Evolutionary conservation across 495 filamentous ascomycete genomes (phyloP).

Genomic region (Aspergillus indologenus): DNA sequence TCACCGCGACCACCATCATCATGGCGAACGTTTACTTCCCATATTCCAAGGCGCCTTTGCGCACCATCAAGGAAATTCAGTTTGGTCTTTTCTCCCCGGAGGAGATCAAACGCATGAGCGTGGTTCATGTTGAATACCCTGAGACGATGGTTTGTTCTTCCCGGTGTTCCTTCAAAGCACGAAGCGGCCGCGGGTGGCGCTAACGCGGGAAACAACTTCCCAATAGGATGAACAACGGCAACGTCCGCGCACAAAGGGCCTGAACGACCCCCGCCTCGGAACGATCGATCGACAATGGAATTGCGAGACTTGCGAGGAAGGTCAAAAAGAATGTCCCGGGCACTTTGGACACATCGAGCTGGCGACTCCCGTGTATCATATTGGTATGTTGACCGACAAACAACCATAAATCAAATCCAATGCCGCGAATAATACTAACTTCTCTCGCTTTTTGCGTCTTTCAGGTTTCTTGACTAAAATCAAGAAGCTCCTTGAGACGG

Average conservation of each 20-base stretch:
- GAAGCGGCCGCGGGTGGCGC: conserved; percentile 12
- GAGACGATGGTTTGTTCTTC: conserved; percentile 78
- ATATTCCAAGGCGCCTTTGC: conserved; percentile 91
- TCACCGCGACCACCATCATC: conserved; percentile 40
- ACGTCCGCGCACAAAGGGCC: conserved; percentile 78
- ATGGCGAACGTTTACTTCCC: conserved; percentile 94
- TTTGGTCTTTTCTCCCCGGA: conserved; percentile 95
- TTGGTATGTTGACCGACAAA: conserved; percentile 49
- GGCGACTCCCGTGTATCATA: conserved; percentile 88
- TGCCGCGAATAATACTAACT: conserved; percentile 32
- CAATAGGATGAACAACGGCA: conserved; percentile 78
- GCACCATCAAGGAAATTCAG: conserved; percentile 95
- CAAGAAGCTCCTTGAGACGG: conserved; percentile 95
- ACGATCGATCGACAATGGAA: conserved; percentile 92
- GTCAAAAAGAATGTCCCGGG: conserved; percentile 90
- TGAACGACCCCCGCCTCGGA: conserved; percentile 91
- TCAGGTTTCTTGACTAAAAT: conserved; percentile 91
- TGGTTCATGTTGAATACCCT: conserved; percentile 85
- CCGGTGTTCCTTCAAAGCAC: conserved; percentile 8
- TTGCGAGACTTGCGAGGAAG: conserved; percentile 91
- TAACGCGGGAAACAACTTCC: conserved; percentile 19
- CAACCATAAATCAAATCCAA: no score
- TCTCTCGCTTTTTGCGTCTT: conserved; percentile 36
- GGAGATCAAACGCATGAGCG: conserved; percentile 97
- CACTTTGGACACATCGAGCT: conserved; percentile 99